Evolutionary conservation across 2,329 filamentous ascomycete genomes (phyloP).

Genomic region (Fusarium foetens): DNA sequence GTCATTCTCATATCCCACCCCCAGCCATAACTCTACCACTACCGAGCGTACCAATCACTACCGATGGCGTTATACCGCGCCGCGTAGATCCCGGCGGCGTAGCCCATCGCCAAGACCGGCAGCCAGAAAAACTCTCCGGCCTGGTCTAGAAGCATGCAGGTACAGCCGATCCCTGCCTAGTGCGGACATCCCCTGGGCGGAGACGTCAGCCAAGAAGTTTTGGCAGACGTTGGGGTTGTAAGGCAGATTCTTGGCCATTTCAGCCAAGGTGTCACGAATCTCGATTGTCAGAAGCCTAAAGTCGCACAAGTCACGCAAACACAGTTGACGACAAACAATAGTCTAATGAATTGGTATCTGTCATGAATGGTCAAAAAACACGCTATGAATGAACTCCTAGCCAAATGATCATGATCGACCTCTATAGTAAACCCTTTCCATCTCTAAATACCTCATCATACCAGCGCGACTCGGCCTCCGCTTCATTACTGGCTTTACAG

Average conservation of each 20-base stretch:
- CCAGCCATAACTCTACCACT: no score
- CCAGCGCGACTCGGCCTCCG: slow-evolving; percentile 25
- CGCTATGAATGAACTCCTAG: slow-evolving; percentile 34
- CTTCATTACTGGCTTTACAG: slow-evolving; percentile 29
- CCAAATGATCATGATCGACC: slow-evolving; percentile 12
- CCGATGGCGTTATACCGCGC: background rate
- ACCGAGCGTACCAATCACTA: no score
- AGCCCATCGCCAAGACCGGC: slow-evolving; percentile 11
- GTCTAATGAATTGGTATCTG: slow-evolving; percentile 1
- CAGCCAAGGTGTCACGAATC: background rate
- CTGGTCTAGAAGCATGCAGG: slow-evolving; percentile 18
- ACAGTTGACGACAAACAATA: background rate
- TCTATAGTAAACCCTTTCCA: slow-evolving; percentile 32
- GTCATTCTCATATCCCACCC: no score
- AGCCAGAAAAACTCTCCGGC: background rate
- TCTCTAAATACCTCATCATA: slow-evolving; percentile 42
- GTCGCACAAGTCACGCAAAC: background rate
- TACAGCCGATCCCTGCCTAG: slow-evolving; percentile 8
- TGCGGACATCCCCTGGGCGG: background rate
- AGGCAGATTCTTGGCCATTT: background rate
- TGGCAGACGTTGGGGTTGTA: slow-evolving; percentile 1
- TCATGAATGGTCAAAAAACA: slow-evolving; percentile 27
- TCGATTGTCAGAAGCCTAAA: background rate
- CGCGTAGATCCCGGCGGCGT: background rate
- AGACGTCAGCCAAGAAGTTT: slow-evolving; percentile 25